A percentile compares a stretch with the other conserved stretches of the same genome.
phyloP scores from a whole-genome alignment of 257 asterid genomes.

The Lantana camara region DNA sequence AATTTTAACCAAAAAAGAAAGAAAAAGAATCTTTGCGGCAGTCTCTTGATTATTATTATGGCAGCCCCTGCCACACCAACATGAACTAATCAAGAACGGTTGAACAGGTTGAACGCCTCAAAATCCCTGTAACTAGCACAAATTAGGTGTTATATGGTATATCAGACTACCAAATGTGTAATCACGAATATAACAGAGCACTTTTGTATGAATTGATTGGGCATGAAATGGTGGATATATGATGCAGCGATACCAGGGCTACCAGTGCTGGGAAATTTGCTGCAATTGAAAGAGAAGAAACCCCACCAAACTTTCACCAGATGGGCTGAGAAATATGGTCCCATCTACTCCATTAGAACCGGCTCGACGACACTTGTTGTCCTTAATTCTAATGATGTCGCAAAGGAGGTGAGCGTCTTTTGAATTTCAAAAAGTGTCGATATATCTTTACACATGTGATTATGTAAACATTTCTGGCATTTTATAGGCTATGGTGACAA shows the following conservation, averaged over 20 bases:
- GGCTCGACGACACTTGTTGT: conserved; percentile 55
- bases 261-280: conserved; percentile 66
- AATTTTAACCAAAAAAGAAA: too few relatives aligned
- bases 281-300: conserved; percentile 71
- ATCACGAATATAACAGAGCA: too few relatives aligned
- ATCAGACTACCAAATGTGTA: neutral
- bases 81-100: too few relatives aligned
- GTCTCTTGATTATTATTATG: too few relatives aligned
- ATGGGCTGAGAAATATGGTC: conserved; percentile 72
- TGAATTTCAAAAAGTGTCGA: too few relatives aligned
- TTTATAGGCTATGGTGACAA: conserved; percentile 72
- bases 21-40: too few relatives aligned
- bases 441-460: too few relatives aligned
- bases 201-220: neutral
- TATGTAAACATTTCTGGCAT: neutral
- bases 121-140: too few relatives aligned
- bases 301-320: conserved; percentile 64
- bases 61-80: too few relatives aligned
- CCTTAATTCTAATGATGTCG: conserved; percentile 53
- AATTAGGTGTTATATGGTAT: too few relatives aligned
- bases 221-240: conserved; percentile 21
- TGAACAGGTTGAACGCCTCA: too few relatives aligned
- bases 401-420: conserved; percentile 53
- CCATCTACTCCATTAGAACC: conserved; percentile 64
- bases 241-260: conserved; percentile 65